A percentile compares a stretch with the other conserved stretches of the same genome.
These are phyloP conservation scores for Aspergillus neotritici DNA, from an alignment of 2,329 filamentous ascomycete genomes.

Conservation along the genomic window DNA sequence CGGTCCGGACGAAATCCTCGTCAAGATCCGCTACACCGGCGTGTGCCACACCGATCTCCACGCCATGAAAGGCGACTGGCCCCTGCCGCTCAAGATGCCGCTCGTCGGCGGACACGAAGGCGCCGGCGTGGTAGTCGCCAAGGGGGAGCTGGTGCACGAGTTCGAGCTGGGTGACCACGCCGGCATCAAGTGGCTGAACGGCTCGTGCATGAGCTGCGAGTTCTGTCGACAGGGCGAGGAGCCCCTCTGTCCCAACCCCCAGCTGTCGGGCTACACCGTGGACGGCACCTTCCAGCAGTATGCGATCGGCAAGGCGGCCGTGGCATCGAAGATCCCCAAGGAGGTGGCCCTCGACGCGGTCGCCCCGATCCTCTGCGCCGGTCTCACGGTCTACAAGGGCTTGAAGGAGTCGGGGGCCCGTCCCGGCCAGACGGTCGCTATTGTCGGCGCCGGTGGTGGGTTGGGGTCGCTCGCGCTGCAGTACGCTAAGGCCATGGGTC, in stretches of 20 bases:
- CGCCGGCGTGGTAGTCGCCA: constrained; percentile 75
- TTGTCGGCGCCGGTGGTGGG: constrained; percentile 81
- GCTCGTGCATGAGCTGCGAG: constrained; percentile 73
- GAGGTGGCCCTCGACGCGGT: constrained; percentile 69
- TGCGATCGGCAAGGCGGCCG: constrained; percentile 76
- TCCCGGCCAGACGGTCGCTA: constrained; percentile 72
- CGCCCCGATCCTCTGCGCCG: constrained; percentile 75
- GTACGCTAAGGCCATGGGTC: constrained; percentile 87
- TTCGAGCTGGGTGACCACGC: constrained; percentile 77
- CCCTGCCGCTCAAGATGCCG: constrained; percentile 72
- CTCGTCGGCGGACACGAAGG: constrained; percentile 77
- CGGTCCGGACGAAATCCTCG: constrained; percentile 80
- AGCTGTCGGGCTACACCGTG: constrained; percentile 84
- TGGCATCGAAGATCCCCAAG: constrained; percentile 77
- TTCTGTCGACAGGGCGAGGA: constrained; percentile 80
- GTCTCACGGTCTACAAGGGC: constrained; percentile 87
- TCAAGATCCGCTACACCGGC: constrained; percentile 86
- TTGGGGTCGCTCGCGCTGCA: constrained; percentile 74
- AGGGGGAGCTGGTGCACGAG: constrained; percentile 69
- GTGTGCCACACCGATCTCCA: constrained; percentile 85
- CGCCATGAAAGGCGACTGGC: constrained; percentile 87
- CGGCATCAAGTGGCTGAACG: constrained; percentile 90
- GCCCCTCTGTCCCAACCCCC: constrained; percentile 69
- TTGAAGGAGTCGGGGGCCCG: constrained; percentile 72
- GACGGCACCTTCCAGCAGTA: constrained; percentile 94